A percentile compares a stretch with the other conserved stretches of the same genome.
phyloP scores from a whole-genome alignment of 768 basidiomycete genomes.

The Rhodotorula diobovata region DNA sequence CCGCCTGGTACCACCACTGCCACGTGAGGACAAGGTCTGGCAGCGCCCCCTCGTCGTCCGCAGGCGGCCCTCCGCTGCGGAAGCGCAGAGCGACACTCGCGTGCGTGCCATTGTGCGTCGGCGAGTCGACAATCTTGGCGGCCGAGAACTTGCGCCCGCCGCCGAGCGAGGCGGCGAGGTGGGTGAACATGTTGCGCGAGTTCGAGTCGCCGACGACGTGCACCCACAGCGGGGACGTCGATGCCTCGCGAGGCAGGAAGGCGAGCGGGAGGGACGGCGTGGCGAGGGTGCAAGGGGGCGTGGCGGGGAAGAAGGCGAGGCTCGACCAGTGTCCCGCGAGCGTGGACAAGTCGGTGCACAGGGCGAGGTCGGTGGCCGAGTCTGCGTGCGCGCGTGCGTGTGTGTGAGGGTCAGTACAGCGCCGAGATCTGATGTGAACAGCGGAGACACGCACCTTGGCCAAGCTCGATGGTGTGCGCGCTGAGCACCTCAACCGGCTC shows the following conservation, averaged over 20 bases:
- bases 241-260: neutral
- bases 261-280: conserved; percentile 9
- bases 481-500: neutral
- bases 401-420: neutral
- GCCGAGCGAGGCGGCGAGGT: conserved; percentile 18
- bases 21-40: conserved; percentile 27
- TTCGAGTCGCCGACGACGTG: conserved; percentile 39
- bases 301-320: neutral
- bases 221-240: conserved; percentile 20
- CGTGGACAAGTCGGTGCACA: conserved; percentile 21
- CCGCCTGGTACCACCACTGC: conserved; percentile 31
- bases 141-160: conserved; percentile 11
- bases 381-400: neutral
- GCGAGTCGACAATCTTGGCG: conserved; percentile 8
- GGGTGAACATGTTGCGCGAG: conserved; percentile 28
- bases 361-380: neutral
- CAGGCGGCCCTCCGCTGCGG: neutral
- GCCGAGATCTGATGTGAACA: too few relatives aligned
- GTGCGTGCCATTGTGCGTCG: conserved; percentile 31
- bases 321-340: conserved; percentile 28
- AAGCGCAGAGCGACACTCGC: conserved; percentile 21
- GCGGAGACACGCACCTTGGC: neutral
- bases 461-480: neutral
- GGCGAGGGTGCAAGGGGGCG: conserved; percentile 20
- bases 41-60: neutral